Conservation (phyloP, 331 rosid genomes). For the Malus hybrid region DNA sequence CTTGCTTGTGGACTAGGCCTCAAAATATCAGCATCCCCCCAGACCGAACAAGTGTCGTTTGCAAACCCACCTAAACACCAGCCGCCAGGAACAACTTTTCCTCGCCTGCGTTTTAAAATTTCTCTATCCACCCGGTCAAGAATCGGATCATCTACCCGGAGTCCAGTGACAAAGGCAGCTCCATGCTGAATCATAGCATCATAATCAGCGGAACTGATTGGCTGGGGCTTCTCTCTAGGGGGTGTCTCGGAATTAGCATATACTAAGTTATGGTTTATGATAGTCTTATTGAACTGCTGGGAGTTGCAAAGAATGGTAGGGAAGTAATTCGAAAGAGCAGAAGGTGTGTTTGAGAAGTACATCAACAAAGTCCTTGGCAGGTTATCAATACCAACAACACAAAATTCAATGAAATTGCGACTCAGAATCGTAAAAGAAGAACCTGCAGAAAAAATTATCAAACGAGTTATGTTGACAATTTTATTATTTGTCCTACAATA, state of each 20-base stretch:
- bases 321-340: constrained; percentile 68
- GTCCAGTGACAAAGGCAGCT: constrained; percentile 69
- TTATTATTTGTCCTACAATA: not conserved
- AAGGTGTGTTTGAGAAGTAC: constrained; percentile 86
- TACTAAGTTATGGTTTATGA: constrained; percentile 65
- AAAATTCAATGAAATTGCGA: constrained; percentile 75
- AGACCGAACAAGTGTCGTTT: constrained; percentile 60
- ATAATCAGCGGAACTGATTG: constrained; percentile 41
- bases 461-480: not conserved
- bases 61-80: constrained; percentile 89
- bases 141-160: constrained; percentile 44
- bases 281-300: constrained; percentile 55
- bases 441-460: constrained; percentile 44
- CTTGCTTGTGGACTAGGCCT: constrained; percentile 75
- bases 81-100: constrained; percentile 73
- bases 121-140: constrained; percentile 71
- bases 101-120: constrained; percentile 39
- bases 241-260: constrained; percentile 33
- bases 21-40: constrained; percentile 92
- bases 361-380: constrained; percentile 78
- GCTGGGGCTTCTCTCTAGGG: constrained; percentile 25
- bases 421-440: constrained; percentile 63
- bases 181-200: constrained; percentile 60
- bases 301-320: constrained; percentile 87
- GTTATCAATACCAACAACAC: constrained; percentile 75